Percentiles rank a stretch among this genome's conserved stretches.
Conservation (phyloP, 371 early-diverging fungal genomes). For the Mortierella polycephala region DNA sequence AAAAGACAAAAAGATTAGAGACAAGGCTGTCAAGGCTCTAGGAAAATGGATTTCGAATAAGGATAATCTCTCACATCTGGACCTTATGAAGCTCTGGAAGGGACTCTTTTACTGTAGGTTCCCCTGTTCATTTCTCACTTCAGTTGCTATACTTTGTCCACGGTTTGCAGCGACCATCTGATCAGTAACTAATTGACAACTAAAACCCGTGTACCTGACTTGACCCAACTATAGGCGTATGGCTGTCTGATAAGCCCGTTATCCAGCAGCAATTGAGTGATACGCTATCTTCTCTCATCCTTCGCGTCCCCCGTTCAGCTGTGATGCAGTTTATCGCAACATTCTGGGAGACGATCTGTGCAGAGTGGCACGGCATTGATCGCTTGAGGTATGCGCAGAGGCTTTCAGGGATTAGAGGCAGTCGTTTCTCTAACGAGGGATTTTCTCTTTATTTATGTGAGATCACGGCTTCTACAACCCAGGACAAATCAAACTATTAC, state of each 20-base stretch:
- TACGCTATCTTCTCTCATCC: conserved; percentile 74
- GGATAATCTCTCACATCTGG: conserved; percentile 68
- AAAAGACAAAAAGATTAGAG: conserved; percentile 85
- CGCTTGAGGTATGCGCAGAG: conserved; percentile 69
- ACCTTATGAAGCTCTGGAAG: conserved; percentile 91
- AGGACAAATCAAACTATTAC: not conserved
- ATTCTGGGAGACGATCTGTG: conserved; percentile 86
- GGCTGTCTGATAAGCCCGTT: conserved; percentile 95
- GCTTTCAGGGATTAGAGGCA: not conserved
- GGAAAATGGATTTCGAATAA: conserved; percentile 67
- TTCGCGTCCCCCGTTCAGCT: conserved; percentile 65
- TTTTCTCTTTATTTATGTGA: not conserved
- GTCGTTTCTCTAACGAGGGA: not conserved
- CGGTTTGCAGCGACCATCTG: not conserved
- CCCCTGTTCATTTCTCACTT: not conserved
- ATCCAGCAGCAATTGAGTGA: conserved; percentile 90
- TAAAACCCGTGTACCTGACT: not conserved
- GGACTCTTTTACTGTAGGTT: conserved; percentile 91
- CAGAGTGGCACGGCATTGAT: conserved; percentile 91
- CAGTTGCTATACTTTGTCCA: not conserved
- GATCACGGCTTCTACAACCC: not conserved
- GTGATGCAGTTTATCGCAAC: conserved; percentile 75
- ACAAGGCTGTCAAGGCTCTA: conserved; percentile 82
- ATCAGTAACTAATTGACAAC: too few species aligned
- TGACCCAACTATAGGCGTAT: conserved; percentile 71